These are phyloP conservation scores for Sphaerulina populicola DNA, from an alignment of 2,329 filamentous ascomycete species.

Conservation along the genomic window DNA sequence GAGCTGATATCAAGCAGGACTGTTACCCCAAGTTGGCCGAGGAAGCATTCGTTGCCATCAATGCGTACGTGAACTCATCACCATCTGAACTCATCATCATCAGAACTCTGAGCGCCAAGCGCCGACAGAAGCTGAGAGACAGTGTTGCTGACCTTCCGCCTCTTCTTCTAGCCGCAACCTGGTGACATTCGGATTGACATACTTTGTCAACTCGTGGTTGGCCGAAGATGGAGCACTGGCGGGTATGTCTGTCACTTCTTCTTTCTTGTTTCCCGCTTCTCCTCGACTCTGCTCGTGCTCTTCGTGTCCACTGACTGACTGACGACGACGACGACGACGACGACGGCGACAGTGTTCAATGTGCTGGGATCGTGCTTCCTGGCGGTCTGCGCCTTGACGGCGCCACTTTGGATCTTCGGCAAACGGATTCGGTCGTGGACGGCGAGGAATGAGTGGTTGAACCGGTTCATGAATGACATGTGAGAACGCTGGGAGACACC, in stretches of 20 bases:
- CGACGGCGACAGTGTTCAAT: slow-evolving; percentile 16
- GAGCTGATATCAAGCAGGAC: slow-evolving; percentile 27
- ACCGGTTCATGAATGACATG: slow-evolving; percentile 28
- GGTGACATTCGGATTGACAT: slow-evolving; percentile 42
- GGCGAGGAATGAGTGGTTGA: slow-evolving; percentile 35
- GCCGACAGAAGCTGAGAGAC: too few species aligned
- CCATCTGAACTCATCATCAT: too few species aligned
- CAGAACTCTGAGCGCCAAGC: too few species aligned
- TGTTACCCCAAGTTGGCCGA: slow-evolving; percentile 41
- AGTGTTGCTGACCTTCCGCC: too few species aligned
- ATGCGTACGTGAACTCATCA: slow-evolving; percentile 26
- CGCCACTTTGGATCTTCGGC: slow-evolving; percentile 45
- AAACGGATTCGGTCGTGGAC: slow-evolving; percentile 41
- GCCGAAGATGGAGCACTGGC: slow-evolving; percentile 24
- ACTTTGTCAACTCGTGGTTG: slow-evolving; percentile 33
- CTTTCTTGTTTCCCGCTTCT: background rate
- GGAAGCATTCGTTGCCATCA: slow-evolving; percentile 47
- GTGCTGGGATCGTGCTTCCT: slow-evolving; percentile 28
- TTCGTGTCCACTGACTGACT: too few species aligned
- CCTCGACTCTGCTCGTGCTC: too few species aligned
- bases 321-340: too few species aligned
- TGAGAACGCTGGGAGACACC: background rate
- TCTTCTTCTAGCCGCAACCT: slow-evolving; percentile 33
- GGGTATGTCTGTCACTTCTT: slow-evolving; percentile 7
- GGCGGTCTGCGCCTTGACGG: slow-evolving; percentile 40